Base-by-base conservation (phyloP, 2,329 filamentous ascomycete genomes). In the Exophiala sp. region DNA sequence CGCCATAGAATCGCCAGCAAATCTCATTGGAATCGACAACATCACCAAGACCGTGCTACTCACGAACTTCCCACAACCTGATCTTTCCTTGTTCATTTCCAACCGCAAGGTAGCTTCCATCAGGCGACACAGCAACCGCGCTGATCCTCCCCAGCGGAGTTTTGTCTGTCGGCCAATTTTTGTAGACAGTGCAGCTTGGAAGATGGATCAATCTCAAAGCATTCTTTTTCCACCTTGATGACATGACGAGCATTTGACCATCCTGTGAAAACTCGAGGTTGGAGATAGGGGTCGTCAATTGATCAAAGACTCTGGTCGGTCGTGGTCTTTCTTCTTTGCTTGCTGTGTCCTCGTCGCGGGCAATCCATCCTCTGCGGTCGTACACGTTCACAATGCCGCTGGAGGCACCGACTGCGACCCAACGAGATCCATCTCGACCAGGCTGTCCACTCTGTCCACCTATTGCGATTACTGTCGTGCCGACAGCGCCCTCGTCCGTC, bases 321-420 rank as follows among this genome's bases (percentile, higher is more conserved):
- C 80, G 0, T 88, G 93, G 34, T 78, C 75, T 57, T 78, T 74
- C 22, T 82, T 82, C 52, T 30, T 62, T 61, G 38, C 71, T 68
- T 6, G 61, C 50, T 18, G 68, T 63, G 2, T 46, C 40, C 50
- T 50, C 45, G 56, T 43, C 18, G 3, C 13, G 39, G 13, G 18
- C 39, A 24, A 32, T 48, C 48, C 50, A 55, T 21, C 37, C 53
- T 16, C 79, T 73, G 3, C 93, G 84, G 65, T 97, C 88, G 71
- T 98, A 98, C 54, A 98, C 77, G 68, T 97, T 97, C 50, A 94
- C 82, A 50, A 98, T 86, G 52, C 93, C 93, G 55, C 82, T 89
- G 57, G 81, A 86, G 51, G 85, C 90, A 9, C 93, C 93, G 37
- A 96, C 74, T 0, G 87, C 89, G 11, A 96, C 81, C 89, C 90